Evolutionary conservation across 352 stramenopile species (phyloP).

Genomic region (Globisporangium paroecandrum): DNA sequence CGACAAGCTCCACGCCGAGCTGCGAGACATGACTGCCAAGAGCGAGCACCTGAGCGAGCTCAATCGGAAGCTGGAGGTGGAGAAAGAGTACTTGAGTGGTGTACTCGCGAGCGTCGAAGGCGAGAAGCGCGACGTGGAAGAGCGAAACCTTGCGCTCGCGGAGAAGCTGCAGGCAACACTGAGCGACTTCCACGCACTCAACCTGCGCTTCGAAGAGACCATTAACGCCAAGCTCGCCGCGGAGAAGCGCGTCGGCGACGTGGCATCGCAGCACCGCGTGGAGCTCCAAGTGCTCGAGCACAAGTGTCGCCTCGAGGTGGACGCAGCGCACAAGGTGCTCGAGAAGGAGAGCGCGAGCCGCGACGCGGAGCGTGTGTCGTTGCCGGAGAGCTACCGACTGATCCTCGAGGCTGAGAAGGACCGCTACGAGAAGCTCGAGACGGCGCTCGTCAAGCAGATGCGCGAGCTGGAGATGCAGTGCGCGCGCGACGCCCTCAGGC

Average conservation of each 20-base stretch:
- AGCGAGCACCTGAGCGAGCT: constrained; percentile 17
- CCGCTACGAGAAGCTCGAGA: constrained; percentile 62
- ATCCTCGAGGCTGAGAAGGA: constrained; percentile 59
- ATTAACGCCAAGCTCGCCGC: constrained; percentile 41
- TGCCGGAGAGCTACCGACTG: constrained; percentile 56
- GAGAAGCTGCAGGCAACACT: constrained; percentile 66
- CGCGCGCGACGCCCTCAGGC: constrained; percentile 35
- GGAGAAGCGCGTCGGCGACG: constrained; percentile 51
- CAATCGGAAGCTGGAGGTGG: constrained; percentile 18
- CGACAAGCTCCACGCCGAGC: constrained; percentile 39
- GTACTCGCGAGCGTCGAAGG: constrained; percentile 25
- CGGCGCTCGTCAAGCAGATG: constrained; percentile 44
- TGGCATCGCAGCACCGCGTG: constrained; percentile 39
- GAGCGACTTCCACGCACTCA: constrained; percentile 65
- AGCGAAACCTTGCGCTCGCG: constrained; percentile 42
- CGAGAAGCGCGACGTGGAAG: constrained; percentile 44
- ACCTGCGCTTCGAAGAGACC: constrained; percentile 52
- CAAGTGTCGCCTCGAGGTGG: constrained; percentile 54
- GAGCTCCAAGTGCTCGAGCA: constrained; percentile 56
- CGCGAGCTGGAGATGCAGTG: constrained; percentile 47
- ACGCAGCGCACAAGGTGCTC: constrained; percentile 29
- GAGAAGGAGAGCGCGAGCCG: constrained; percentile 38
- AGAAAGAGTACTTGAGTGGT: constrained; percentile 22
- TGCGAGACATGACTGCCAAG: constrained; percentile 22
- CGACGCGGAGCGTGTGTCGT: constrained; percentile 41